A percentile compares a stretch with the other conserved stretches of the same genome.
Evolutionary conservation across 2,329 filamentous ascomycete genomes (phyloP).

Genomic region (Trichocomaceae sp.): DNA sequence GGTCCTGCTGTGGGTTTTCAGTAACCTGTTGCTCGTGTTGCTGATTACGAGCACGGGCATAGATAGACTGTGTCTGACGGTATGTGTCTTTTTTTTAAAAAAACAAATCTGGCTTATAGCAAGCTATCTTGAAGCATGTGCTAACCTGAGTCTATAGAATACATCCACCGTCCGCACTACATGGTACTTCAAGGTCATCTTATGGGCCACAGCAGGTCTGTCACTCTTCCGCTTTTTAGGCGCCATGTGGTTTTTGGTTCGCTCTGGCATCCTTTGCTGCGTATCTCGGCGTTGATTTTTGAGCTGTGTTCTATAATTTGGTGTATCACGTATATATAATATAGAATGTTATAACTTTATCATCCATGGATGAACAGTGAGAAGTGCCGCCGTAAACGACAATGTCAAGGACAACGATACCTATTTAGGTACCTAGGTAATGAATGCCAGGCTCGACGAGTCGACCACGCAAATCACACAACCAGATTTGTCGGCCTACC

Average conservation of each 20-base stretch:
- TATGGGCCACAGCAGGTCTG: slow-evolving; percentile 80
- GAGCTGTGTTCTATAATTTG: background rate
- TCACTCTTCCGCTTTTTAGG: slow-evolving; percentile 85
- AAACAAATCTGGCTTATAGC: slow-evolving; percentile 11
- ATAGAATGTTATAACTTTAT: background rate
- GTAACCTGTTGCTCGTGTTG: slow-evolving; percentile 72
- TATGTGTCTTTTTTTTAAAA: slow-evolving; percentile 47
- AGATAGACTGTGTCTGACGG: slow-evolving; percentile 74
- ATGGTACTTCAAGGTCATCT: slow-evolving; percentile 83
- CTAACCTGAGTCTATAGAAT: slow-evolving; percentile 42
- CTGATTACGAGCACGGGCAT: slow-evolving; percentile 88
- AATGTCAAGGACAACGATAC: too few relatives aligned
- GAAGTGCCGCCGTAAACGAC: too few relatives aligned
- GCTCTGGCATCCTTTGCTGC: slow-evolving; percentile 62
- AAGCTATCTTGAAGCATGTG: background rate
- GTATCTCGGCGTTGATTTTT: background rate
- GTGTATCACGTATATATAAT: background rate
- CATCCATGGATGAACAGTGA: too few relatives aligned
- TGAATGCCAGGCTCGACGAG: too few relatives aligned
- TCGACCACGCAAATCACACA: background rate
- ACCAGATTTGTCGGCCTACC: slow-evolving; percentile 9
- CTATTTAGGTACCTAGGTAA: too few relatives aligned
- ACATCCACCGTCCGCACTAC: slow-evolving; percentile 66
- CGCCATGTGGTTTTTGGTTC: slow-evolving; percentile 89
- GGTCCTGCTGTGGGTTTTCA: slow-evolving; percentile 93